phyloP scores from a whole-genome alignment of 768 basidiomycete genomes.

The Suillus americanus region DNA sequence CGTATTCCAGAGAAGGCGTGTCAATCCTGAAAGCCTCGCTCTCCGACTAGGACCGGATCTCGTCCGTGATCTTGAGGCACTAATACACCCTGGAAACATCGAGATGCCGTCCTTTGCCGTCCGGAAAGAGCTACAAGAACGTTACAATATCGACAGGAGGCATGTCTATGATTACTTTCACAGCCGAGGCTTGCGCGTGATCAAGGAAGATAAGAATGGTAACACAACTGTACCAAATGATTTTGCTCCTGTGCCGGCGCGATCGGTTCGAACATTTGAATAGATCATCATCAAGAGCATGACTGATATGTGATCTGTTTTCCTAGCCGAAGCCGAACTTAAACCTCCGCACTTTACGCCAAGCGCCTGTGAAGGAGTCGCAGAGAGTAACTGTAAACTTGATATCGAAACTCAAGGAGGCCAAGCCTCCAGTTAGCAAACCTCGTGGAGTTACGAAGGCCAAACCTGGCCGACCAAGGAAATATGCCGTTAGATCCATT shows the following conservation, averaged over 20 bases:
- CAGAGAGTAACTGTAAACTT: slow-evolving; percentile 8
- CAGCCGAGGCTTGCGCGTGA: slow-evolving; percentile 57
- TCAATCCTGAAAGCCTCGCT: slow-evolving; percentile 72
- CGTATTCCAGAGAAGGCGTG: slow-evolving; percentile 40
- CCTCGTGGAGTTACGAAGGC: slow-evolving; percentile 30
- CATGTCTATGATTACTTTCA: slow-evolving; percentile 83
- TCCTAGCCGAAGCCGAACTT: slow-evolving; percentile 33
- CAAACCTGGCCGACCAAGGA: slow-evolving; percentile 32
- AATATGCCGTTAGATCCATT: slow-evolving; percentile 8
- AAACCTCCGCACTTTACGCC: slow-evolving; percentile 31
- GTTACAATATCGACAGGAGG: slow-evolving; percentile 67
- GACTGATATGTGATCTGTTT: slow-evolving; percentile 10
- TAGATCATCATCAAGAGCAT: slow-evolving; percentile 10
- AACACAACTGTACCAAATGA: slow-evolving; percentile 40
- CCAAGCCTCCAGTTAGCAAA: slow-evolving; percentile 9
- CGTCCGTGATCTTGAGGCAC: slow-evolving; percentile 70
- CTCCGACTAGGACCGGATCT: slow-evolving; percentile 63
- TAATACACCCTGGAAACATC: slow-evolving; percentile 61
- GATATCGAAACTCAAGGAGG: neutral
- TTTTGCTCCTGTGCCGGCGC: slow-evolving; percentile 5
- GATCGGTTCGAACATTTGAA: slow-evolving; percentile 21
- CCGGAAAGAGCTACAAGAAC: slow-evolving; percentile 68
- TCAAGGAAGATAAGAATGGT: slow-evolving; percentile 62
- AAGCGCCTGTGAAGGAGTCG: slow-evolving; percentile 19
- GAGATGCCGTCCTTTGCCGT: slow-evolving; percentile 78